Evolutionary conservation across 768 basidiomycete species (phyloP).

Genomic region (Lentinula aciculospora): DNA sequence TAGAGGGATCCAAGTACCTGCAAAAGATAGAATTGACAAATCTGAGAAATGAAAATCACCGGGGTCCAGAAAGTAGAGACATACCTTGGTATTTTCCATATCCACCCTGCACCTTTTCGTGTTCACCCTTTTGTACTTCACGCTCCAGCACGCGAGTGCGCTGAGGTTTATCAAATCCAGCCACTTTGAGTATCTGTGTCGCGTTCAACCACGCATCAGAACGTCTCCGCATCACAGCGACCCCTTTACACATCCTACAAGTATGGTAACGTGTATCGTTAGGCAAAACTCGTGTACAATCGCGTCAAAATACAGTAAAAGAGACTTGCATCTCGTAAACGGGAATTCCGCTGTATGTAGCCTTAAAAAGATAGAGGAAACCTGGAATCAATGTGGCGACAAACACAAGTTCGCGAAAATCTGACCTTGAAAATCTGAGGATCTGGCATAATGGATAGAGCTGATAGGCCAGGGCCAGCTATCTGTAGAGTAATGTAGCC

Average conservation of each 20-base stretch:
- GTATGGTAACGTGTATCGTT: slow-evolving; percentile 33
- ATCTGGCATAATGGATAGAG: slow-evolving; percentile 55
- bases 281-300: slow-evolving; percentile 27
- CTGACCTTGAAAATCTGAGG: slow-evolving; percentile 84
- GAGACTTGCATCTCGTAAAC: slow-evolving; percentile 83
- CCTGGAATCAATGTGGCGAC: too few species aligned
- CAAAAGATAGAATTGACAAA: not conserved
- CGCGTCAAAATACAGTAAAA: slow-evolving; percentile 20
- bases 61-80: too few species aligned
- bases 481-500: not conserved
- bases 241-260: slow-evolving; percentile 84
- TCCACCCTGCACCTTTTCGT: slow-evolving; percentile 98
- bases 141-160: slow-evolving; percentile 95
- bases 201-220: slow-evolving; percentile 98
- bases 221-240: slow-evolving; percentile 96
- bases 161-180: slow-evolving; percentile 98
- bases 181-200: slow-evolving; percentile 98
- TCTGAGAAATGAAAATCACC: too few species aligned
- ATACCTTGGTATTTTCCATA: slow-evolving; percentile 99
- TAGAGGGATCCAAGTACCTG: slow-evolving; percentile 98
- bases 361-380: slow-evolving; percentile 47
- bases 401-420: slow-evolving; percentile 14
- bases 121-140: slow-evolving; percentile 97
- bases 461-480: not conserved
- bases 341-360: slow-evolving; percentile 89